These are phyloP conservation scores for Penicillium thymicola DNA, from an alignment of 2,329 filamentous ascomycete species.

Conservation along the genomic window DNA sequence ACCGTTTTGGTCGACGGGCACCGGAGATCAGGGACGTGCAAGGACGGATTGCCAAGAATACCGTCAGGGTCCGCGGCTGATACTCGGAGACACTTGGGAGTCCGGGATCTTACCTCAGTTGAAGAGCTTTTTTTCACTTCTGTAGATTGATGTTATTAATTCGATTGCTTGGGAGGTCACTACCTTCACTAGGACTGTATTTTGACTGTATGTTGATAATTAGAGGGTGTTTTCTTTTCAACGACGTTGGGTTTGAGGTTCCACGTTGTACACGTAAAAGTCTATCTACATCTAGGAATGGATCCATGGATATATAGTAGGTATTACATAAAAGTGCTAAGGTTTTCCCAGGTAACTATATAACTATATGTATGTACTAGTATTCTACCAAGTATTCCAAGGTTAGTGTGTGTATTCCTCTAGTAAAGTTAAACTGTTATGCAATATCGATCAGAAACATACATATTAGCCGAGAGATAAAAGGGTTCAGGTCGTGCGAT, in stretches of 20 bases:
- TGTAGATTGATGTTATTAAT: neutral
- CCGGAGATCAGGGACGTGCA: constrained; percentile 14
- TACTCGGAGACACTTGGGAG: constrained; percentile 7
- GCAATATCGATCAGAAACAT: constrained; percentile 1
- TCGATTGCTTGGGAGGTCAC: neutral
- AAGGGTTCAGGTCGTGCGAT: constrained; percentile 2
- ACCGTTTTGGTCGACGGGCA: neutral
- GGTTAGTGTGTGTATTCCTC: neutral
- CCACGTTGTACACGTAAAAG: neutral
- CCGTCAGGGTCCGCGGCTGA: constrained; percentile 21
- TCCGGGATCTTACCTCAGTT: neutral
- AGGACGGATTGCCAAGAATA: constrained; percentile 13
- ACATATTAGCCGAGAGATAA: constrained; percentile 3
- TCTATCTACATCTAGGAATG: neutral
- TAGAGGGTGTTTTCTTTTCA: neutral
- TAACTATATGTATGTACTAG: neutral
- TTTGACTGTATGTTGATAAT: neutral
- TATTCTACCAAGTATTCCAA: neutral
- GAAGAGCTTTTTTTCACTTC: neutral
- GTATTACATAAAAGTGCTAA: neutral
- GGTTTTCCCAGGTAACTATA: no score
- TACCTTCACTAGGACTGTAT: no score
- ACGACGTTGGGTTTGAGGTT: neutral
- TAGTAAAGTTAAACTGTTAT: neutral
- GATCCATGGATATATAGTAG: neutral